Base-by-base conservation (phyloP, 129 eudicot genomes). In the Tagetes patula region DNA sequence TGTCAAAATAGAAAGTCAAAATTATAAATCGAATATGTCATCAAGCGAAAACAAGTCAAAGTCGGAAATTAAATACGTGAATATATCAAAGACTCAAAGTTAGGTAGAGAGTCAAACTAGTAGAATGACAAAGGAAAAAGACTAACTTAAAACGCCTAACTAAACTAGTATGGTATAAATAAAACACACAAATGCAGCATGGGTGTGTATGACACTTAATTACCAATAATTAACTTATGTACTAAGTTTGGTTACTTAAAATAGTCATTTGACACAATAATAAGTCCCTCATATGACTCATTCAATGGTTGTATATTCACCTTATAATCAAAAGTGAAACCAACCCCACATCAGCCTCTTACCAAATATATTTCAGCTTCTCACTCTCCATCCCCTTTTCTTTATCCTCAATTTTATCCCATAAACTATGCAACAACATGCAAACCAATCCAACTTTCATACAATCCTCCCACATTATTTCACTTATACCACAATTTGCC, bases 221-320 rank as follows among this genome's bases (percentile, higher is more conserved):
- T 30, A 10, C 55, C 41, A 75, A 65, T 9, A 42, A 42, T 42
- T 13, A 65, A 75, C 45, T 38, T 39, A 52, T 43, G 80, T 12
- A 58, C 48, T 31, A 36, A 61, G 1, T 14, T 43, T 36, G 10
- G 40, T 30, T 55, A 31, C 41, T 53, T 55, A 6, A 6, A 6
- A 63, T 65, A 65, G 53, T 66, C 56, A 66, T 67, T 67, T 41
- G 33, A 65, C 37, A 67, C 70, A 20, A 20, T 20, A 20, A 20
- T 20, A 20, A 20, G 27, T 20, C 27, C 27, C 27, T 20, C 27
- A 56, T 52, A 75, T 14, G 74, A 87, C 87, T 82, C 86, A 77
- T 78, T 83, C 88, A 85, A 85, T 59, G 78, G 52, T 74, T 72
- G 32, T 13, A 59, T 78, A 59, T 70, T 54, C 75, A 69, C 88